These are phyloP conservation scores for Arthroderma uncinatum DNA, from an alignment of 2,329 filamentous ascomycete genomes.

Conservation along the genomic window DNA sequence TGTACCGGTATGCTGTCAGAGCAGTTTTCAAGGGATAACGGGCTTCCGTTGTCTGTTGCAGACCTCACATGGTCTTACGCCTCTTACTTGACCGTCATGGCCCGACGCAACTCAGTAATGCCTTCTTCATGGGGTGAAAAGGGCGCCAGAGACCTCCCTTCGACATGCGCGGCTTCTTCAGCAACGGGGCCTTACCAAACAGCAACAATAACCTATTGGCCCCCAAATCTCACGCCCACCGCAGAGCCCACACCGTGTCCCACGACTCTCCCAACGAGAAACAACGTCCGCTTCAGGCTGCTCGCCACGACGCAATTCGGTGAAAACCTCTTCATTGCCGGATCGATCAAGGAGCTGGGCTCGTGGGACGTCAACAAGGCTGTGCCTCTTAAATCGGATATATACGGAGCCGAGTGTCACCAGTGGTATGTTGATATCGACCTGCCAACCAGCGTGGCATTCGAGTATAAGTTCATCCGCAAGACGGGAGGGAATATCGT, in stretches of 20 bases:
- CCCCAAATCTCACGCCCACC: slow-evolving; percentile 19
- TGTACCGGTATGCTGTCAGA: slow-evolving; percentile 45
- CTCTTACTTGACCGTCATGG: slow-evolving; percentile 29
- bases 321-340: slow-evolving; percentile 55
- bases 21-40: slow-evolving; percentile 30
- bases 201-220: slow-evolving; percentile 26
- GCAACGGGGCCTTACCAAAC: slow-evolving; percentile 26
- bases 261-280: slow-evolving; percentile 26
- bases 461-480: slow-evolving; percentile 61
- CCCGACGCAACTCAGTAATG: slow-evolving; percentile 24
- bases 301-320: slow-evolving; percentile 48
- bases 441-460: slow-evolving; percentile 44
- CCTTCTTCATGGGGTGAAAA: slow-evolving; percentile 28
- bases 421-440: slow-evolving; percentile 50
- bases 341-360: slow-evolving; percentile 49
- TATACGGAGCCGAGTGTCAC: slow-evolving; percentile 50
- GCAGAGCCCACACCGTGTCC: slow-evolving; percentile 17
- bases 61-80: slow-evolving; percentile 40
- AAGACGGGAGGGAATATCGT: slow-evolving; percentile 43
- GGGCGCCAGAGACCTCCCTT: slow-evolving; percentile 24
- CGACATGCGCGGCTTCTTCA: slow-evolving; percentile 22
- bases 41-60: slow-evolving; percentile 28
- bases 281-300: slow-evolving; percentile 54
- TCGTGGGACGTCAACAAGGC: slow-evolving; percentile 49
- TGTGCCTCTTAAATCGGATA: slow-evolving; percentile 45